Percentiles rank a stretch among this genome's conserved stretches.
These are phyloP conservation scores for Brachypodium distachyon DNA, from an alignment of 202 grass and related monocot genomes.

Conservation along the genomic window DNA sequence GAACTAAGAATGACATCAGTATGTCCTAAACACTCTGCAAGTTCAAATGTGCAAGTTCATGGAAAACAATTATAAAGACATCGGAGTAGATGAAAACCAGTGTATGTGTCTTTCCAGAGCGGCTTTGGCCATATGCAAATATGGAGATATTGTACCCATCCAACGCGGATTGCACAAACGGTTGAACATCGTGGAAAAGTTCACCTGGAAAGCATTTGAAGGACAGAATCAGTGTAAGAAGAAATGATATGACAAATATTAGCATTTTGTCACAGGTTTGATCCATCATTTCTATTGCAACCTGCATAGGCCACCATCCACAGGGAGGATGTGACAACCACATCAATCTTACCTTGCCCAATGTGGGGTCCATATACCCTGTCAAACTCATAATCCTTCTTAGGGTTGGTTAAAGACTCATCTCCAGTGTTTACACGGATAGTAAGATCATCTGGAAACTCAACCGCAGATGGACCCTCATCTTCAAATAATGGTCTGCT, in stretches of 20 bases:
- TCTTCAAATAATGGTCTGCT: conserved; percentile 87
- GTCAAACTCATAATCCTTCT: conserved; percentile 98
- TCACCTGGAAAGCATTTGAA: conserved; percentile 58
- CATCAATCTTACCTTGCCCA: conserved; percentile 65
- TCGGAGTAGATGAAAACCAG: conserved; percentile 48
- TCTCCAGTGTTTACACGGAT: conserved; percentile 89
- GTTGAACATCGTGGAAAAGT: conserved; percentile 92
- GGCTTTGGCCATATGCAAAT: conserved; percentile 91
- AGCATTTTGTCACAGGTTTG: neutral
- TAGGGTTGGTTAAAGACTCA: conserved; percentile 85
- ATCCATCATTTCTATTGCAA: neutral
- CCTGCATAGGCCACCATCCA: neutral
- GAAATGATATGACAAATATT: neutral
- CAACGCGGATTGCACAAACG: conserved; percentile 85
- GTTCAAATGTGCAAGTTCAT: neutral
- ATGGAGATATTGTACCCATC: conserved; percentile 89
- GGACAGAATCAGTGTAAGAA: conserved; percentile 9
- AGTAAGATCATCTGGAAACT: conserved; percentile 94
- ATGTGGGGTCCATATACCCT: conserved; percentile 94
- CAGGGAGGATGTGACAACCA: neutral
- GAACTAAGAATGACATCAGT: neutral
- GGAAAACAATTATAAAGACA: neutral
- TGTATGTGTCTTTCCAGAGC: conserved; percentile 91
- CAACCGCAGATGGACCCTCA: conserved; percentile 60
- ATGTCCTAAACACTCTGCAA: neutral